Evolutionary conservation across 208 protist species (phyloP), one percentile per base, ranked within the genome.

Genomic region (Jaenimonas drosophilae): DNA sequence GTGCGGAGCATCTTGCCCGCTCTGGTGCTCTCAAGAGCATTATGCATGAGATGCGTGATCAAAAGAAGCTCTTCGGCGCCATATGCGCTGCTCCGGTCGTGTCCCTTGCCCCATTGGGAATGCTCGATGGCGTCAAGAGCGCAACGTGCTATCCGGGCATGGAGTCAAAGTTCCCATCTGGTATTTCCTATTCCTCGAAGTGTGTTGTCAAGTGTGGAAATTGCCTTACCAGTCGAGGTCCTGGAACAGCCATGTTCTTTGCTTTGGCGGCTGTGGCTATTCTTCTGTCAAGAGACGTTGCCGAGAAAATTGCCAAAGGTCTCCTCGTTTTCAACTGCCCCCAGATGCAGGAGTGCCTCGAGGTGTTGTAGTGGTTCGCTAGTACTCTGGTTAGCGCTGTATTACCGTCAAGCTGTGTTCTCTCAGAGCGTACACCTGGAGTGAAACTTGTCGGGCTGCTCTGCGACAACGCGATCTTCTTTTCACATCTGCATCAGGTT

Each of bases 241-340:
- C 85, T 19, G 85, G 75, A n/a, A 90, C 85, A 4, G 74, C 85
- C 27, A 81, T 90, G 32, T 77, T 76, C 44, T 94, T 91, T 64
- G 80, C 36, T 16, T 70, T 94, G 25, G 80, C 76, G 3, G 81
- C 72, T 16, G 80, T 87, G 26, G 63, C 70, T 12, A 49, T 78
- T 4, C 67, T 94, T 42, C 51, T 43, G 31, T 82, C 70, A 5
- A 66, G 56, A 30, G 78, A 88, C 4, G n/a, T 77, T 2, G 85
- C 81, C 1, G 47, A 73, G 32, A 36, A 43, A n/a, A 23, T 94
- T 19, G 61, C 81, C n/a, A 74, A 76, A 57, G 76, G 64, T 33
- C 59, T 94, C 48, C 74, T 89, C 30, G 49, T 94, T 21, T 62
- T 81, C 23, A 59, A 69, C 31, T 54, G 32, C 3, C 66, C 65